These are phyloP conservation scores for Coemansia sp. DNA, from an alignment of 192 early-diverging fungal species.

Conservation along the genomic window DNA sequence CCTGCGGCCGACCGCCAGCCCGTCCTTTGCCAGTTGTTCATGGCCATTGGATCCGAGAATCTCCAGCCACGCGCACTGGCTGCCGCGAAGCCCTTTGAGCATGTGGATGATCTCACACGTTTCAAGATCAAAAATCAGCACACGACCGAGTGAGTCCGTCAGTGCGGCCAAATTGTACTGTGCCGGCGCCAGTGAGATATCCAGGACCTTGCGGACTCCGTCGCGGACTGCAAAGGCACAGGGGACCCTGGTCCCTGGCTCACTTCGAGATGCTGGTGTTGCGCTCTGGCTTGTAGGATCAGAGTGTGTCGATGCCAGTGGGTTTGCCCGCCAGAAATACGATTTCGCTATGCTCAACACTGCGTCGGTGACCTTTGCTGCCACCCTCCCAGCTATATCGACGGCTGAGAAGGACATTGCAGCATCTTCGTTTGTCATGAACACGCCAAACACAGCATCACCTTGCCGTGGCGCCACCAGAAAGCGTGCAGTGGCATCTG, in stretches of 20 bases:
- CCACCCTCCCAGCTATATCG: constrained; percentile 44
- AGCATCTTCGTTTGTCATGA: constrained; percentile 44
- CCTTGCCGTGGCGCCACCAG: constrained; percentile 47
- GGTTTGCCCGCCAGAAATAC: constrained; percentile 36
- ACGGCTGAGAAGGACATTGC: constrained; percentile 37
- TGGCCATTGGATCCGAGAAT: neutral
- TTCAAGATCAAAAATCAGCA: constrained; percentile 41
- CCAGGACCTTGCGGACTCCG: constrained; percentile 38
- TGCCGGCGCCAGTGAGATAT: constrained; percentile 40
- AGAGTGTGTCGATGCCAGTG: constrained; percentile 4
- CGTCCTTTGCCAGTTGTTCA: neutral
- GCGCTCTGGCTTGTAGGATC: constrained; percentile 8
- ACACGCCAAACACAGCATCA: constrained; percentile 50
- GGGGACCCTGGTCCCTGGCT: constrained; percentile 26
- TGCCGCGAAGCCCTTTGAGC: constrained; percentile 51
- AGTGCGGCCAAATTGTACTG: constrained; percentile 35
- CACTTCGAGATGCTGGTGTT: constrained; percentile 2
- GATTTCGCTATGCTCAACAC: constrained; percentile 45
- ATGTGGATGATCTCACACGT: constrained; percentile 43
- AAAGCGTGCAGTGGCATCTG: constrained; percentile 46
- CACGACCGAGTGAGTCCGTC: constrained; percentile 43
- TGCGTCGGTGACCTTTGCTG: constrained; percentile 41
- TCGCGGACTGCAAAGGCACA: constrained; percentile 43
- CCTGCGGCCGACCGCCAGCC: neutral
- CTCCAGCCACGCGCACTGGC: constrained; percentile 54